Percentiles rank a stretch among this genome's conserved stretches.
Evolutionary conservation across 1,139 yeast species (phyloP).

Genomic region (Blastobotrys malaysiensis): DNA sequence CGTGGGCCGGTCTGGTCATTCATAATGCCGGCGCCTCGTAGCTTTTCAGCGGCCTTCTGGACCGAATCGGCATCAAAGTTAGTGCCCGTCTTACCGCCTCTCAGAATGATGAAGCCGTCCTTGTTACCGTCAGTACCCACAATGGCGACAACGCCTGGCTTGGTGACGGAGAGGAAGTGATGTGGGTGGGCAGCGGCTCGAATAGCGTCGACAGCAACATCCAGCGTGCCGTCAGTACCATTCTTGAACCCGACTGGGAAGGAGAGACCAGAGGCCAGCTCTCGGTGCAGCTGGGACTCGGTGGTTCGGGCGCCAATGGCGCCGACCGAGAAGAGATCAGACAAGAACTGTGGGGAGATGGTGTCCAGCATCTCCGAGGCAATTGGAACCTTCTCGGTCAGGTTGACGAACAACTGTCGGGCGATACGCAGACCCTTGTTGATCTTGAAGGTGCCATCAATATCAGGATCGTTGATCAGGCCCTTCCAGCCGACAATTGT

Average conservation of each 20-base stretch:
- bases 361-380: slow-evolving; percentile 98
- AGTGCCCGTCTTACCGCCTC: slow-evolving; percentile 94
- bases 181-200: slow-evolving; percentile 91
- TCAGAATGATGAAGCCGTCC: slow-evolving; percentile 82
- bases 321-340: slow-evolving; percentile 86
- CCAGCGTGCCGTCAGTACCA: slow-evolving; percentile 91
- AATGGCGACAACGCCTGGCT: slow-evolving; percentile 91
- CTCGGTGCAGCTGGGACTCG: slow-evolving; percentile 94
- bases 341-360: slow-evolving; percentile 87
- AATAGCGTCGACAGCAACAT: slow-evolving; percentile 90
- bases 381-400: slow-evolving; percentile 80
- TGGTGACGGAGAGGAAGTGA: slow-evolving; percentile 89
- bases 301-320: slow-evolving; percentile 99
- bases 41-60: slow-evolving; percentile 57
- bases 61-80: slow-evolving; percentile 79
- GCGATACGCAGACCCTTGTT: slow-evolving; percentile 90
- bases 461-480: slow-evolving; percentile 92
- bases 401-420: slow-evolving; percentile 76
- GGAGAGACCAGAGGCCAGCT: slow-evolving; percentile 87
- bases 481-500: slow-evolving; percentile 99
- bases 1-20: slow-evolving; percentile 43
- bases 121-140: slow-evolving; percentile 92
- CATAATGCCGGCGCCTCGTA: slow-evolving; percentile 52
- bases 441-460: slow-evolving; percentile 88
- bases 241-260: slow-evolving; percentile 98